A percentile compares a stretch with the other conserved stretches of the same genome.
Evolutionary conservation across 2,329 filamentous ascomycete species (phyloP).

Genomic region (Alternaria consortialis): DNA sequence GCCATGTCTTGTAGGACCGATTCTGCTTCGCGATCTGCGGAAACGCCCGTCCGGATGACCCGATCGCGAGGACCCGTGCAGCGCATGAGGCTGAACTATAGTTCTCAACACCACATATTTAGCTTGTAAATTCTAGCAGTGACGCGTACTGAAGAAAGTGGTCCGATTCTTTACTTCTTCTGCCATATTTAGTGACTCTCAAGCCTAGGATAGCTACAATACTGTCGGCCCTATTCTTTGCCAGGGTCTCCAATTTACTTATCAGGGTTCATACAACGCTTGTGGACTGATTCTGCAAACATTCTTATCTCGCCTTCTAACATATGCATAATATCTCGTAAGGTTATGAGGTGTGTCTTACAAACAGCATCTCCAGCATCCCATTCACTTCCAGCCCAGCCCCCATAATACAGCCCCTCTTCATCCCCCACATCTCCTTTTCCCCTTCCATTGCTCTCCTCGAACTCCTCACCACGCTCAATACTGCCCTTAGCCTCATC

Average conservation of each 20-base stretch:
- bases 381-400: background rate
- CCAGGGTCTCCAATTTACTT: background rate
- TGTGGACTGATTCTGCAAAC: background rate
- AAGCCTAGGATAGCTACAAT: background rate
- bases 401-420: background rate
- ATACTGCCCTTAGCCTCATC: background rate
- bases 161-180: background rate
- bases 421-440: background rate
- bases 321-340: background rate
- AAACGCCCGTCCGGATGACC: background rate
- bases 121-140: background rate
- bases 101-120: background rate
- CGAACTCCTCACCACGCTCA: background rate
- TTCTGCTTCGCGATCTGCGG: constrained; percentile 13
- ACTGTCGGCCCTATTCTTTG: background rate
- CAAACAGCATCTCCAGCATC: background rate
- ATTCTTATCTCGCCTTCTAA: background rate
- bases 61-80: constrained; percentile 4
- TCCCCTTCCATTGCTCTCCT: background rate
- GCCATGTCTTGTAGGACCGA: constrained; percentile 13
- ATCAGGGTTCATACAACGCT: background rate
- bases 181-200: background rate
- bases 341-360: background rate
- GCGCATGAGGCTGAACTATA: constrained; percentile 2
- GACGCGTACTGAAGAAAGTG: background rate